Conservation (phyloP, 371 early-diverging fungal species). For the Mortierella sp. region DNA sequence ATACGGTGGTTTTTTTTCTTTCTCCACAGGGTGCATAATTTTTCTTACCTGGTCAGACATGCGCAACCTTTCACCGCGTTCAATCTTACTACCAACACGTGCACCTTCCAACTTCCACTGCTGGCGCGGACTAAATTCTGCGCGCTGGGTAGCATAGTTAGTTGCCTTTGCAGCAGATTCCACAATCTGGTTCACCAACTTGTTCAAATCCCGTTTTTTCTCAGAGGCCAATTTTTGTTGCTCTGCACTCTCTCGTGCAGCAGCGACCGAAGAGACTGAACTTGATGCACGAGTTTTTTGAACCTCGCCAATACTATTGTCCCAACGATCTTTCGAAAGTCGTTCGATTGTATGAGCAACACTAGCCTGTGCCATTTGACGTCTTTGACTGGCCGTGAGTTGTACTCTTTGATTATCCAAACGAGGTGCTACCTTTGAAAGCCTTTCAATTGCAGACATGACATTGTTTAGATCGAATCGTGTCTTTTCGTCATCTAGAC, state of each 20-base stretch:
- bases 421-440: constrained; percentile 61
- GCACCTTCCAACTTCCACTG: constrained; percentile 53
- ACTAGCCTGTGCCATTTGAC: constrained; percentile 32
- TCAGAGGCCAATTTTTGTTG: not conserved
- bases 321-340: constrained; percentile 60
- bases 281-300: constrained; percentile 37
- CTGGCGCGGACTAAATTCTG: constrained; percentile 42
- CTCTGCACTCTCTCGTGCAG: not conserved
- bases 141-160: constrained; percentile 26
- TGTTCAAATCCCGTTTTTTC: constrained; percentile 33
- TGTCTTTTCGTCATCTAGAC: constrained; percentile 51
- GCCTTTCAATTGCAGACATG: constrained; percentile 64
- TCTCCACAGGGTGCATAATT: too few relatives aligned
- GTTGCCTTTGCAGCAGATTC: constrained; percentile 36
- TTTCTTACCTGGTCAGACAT: constrained; percentile 36
- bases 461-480: constrained; percentile 63
- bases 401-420: constrained; percentile 66
- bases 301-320: constrained; percentile 29
- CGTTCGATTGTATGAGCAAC: constrained; percentile 48
- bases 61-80: constrained; percentile 48
- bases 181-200: constrained; percentile 48
- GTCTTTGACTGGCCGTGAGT: constrained; percentile 40
- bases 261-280: constrained; percentile 11
- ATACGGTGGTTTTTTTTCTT: too few relatives aligned
- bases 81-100: constrained; percentile 37